Conservation (phyloP, 2,329 filamentous ascomycete species). For the Cordyceps fumosorosea region DNA sequence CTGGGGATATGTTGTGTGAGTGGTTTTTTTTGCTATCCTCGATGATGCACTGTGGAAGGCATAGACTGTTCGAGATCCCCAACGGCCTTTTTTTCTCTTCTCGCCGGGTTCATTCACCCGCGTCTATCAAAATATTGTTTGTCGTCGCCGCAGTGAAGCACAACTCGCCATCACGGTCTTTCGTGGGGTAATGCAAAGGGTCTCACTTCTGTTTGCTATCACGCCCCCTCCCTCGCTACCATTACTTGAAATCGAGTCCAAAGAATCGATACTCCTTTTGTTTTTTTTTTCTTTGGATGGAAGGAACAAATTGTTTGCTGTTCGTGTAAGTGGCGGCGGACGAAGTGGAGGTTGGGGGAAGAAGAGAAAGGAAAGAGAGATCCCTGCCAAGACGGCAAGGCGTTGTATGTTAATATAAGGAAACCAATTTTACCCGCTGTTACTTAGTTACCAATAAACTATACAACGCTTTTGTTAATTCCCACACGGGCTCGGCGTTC, state of each 20-base stretch:
- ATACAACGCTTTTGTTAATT: not conserved
- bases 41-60: not conserved
- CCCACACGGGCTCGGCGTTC: not conserved
- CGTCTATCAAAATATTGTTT: not conserved
- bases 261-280: no score
- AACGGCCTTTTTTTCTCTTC: not conserved
- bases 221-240: not conserved
- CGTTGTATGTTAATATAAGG: no score
- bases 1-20: not conserved
- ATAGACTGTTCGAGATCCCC: not conserved
- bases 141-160: not conserved
- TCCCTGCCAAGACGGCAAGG: not conserved
- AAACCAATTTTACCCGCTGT: no score
- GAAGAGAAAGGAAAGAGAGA: not conserved
- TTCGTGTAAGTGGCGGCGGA: not conserved
- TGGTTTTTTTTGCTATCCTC: not conserved
- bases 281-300: no score
- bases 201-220: slow-evolving; percentile 9
- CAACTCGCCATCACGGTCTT: not conserved
- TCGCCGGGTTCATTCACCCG: not conserved
- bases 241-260: not conserved
- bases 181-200: slow-evolving; percentile 3
- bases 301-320: not conserved
- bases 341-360: not conserved
- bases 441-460: not conserved